Base-by-base conservation (phyloP, 495 filamentous ascomycete genomes). In the Penicillium bovifimosum region DNA sequence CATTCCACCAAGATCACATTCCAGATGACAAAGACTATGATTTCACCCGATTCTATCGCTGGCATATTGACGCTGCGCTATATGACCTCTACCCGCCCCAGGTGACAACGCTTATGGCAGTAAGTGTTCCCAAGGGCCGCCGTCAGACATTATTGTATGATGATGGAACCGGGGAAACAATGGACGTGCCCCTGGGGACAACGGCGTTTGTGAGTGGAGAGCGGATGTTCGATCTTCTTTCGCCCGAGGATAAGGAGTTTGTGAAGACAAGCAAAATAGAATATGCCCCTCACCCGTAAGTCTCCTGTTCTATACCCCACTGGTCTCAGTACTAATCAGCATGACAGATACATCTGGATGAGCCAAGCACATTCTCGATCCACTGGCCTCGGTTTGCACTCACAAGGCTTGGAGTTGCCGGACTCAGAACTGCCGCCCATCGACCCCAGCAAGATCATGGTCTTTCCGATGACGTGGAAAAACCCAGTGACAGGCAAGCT, bases 61-160 rank as follows among this genome's bases (percentile, higher is more conserved):
- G 86, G 86, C 86, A 90, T 59, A 88, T 90, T 49, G 86, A 90
- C 62, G 86, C 86, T 9, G 85, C 86, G 6, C 71, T 88, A 3
- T 90, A 90, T 61, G 86, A 79, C 10, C 73, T 87, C 14, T 79
- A 86, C 29, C 85, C 86, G 2, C 84, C 86, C 2, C 70, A 80
- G 28, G 85, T 85, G 8, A 90, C 86, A 0, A 82, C 84, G 0
- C 73, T 90, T 7, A 62, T 88, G 42, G 86, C 86, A 3, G 84
- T 88, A 1, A 69, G 70, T 20, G 84, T 90, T 1, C 86, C 85
- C 0, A 69, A 73, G 34, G 85, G 83, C 13, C 78, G 84, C 13
- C 71, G 76, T 8, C 85, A 87, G 61, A 81, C 74, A 5, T 73
- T 86, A 20, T 74, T 84, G 6, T 90, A 88, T 50, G 85, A 88